Percentiles rank a stretch among this genome's conserved stretches.
phyloP scores from a whole-genome alignment of 208 protist genomes.

The Polymyxa betae region DNA sequence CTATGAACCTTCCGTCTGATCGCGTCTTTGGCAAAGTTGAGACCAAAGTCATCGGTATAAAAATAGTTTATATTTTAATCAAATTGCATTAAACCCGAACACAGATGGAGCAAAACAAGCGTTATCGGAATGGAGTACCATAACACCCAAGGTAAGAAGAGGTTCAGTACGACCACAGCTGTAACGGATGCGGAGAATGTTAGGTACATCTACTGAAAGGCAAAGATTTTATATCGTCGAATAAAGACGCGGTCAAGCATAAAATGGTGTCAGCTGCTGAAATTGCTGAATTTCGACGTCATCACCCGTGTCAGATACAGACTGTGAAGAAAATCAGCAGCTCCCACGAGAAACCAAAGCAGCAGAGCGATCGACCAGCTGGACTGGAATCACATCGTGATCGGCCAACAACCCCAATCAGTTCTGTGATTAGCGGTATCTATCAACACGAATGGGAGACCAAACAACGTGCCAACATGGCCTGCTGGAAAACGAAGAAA shows the following conservation, averaged over 20 bases:
- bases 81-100: no score
- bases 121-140: background rate
- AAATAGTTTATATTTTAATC: no score
- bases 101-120: background rate
- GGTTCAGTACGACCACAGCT: no score
- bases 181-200: no score
- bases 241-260: background rate
- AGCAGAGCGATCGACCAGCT: background rate
- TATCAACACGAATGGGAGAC: constrained; percentile 9
- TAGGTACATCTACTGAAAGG: background rate
- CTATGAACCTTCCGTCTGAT: background rate
- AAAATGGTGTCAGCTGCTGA: background rate
- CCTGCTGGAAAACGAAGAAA: background rate
- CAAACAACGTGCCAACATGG: background rate
- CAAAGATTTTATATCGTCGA: background rate
- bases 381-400: background rate
- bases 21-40: background rate
- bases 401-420: background rate
- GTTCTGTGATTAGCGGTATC: background rate
- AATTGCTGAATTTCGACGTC: background rate
- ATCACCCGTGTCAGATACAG: background rate
- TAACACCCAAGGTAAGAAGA: background rate
- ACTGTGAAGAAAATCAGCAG: background rate
- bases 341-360: background rate
- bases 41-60: background rate